phyloP scores from a whole-genome alignment of 164 flowering plant species.

The Umbilicus rupestris region DNA sequence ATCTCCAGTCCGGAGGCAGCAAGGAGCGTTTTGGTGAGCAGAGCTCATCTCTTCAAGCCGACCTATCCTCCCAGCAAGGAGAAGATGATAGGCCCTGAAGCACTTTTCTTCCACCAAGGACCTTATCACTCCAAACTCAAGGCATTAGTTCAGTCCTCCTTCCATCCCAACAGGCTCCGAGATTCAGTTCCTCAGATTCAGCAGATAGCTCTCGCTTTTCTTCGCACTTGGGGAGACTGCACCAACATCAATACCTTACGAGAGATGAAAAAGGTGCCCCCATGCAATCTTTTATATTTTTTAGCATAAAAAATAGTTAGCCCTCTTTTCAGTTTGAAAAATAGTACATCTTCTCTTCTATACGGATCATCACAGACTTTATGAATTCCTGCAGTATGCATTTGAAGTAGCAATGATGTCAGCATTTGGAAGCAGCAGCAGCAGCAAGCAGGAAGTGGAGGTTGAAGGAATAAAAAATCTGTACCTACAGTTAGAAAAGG shows the following conservation, averaged over 20 bases:
- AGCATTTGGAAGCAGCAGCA: conserved; percentile 34
- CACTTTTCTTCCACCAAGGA: conserved; percentile 83
- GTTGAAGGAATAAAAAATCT: conserved; percentile 39
- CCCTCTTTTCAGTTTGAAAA: too few relatives aligned
- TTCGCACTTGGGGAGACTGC: conserved; percentile 38
- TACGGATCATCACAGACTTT: too few relatives aligned
- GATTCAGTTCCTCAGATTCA: conserved; percentile 46
- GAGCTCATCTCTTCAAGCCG: conserved; percentile 60
- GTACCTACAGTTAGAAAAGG: conserved; percentile 55
- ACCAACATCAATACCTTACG: conserved; percentile 40
- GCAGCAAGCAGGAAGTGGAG: conserved; percentile 20
- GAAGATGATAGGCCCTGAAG: conserved; percentile 69
- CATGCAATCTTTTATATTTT: neutral
- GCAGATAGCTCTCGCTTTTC: conserved; percentile 29
- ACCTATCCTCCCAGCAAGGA: conserved; percentile 76
- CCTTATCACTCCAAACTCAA: conserved; percentile 56
- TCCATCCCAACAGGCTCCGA: conserved; percentile 50
- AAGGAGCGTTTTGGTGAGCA: conserved; percentile 44
- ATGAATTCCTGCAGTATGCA: conserved; percentile 59
- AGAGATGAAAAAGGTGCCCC: conserved; percentile 62
- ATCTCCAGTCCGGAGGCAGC: conserved; percentile 74
- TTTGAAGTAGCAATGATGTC: conserved; percentile 75
- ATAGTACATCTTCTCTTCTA: too few relatives aligned
- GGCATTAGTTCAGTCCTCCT: conserved; percentile 60
- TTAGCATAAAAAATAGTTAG: too few relatives aligned